Base-by-base conservation (phyloP, 129 eudicot species). In the Heracleum sosnowskyi region DNA sequence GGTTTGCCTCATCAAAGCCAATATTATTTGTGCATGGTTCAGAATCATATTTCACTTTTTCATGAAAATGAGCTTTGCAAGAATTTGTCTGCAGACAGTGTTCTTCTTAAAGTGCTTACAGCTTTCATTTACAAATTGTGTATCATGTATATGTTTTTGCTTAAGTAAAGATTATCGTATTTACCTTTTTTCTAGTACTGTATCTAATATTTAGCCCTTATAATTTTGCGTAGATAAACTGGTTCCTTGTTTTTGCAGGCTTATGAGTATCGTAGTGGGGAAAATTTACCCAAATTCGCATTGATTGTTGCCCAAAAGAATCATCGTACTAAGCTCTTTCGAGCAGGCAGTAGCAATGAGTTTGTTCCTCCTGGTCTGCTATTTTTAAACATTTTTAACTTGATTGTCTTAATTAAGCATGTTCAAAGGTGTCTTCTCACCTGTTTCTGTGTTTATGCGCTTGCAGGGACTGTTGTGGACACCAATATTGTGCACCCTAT, bases 291-390 rank as follows among this genome's bases (percentile, higher is more conserved):
- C 0, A 90, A 91, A 87, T 95, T 95, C 69, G 41, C 37, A 60
- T 81, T 95, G 51, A 80, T 91, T 1, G 90, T 95, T 40, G 98
- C 97, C 17, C 96, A 91, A 66, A 95, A 95, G 78, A 87, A 85
- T 76, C 98, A 94, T 39, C 96, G 91, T 75, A 91, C 98, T 4
- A 94, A 94, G 70, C 85, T 94, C 34, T 91, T 91, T 79, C 96
- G 84, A 69, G 11, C 88, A 0, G 81, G 83, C 0, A 78, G 81
- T 26, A 39, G 77, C 7, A 79, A 86, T 55, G 89, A 79, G 45
- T 91, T 90, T 40, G 97, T 94, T 75, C 97, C 93, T 49, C 92
- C 97, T 74, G 96, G 98, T 94, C 34, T 51, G 69, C 46, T 26
- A 17, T 76, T 76, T 20, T 11, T 17, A 20, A 73, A 4, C 42